Base-by-base conservation (phyloP, 441 rosid genomes). In the Theobroma grandiflorum region DNA sequence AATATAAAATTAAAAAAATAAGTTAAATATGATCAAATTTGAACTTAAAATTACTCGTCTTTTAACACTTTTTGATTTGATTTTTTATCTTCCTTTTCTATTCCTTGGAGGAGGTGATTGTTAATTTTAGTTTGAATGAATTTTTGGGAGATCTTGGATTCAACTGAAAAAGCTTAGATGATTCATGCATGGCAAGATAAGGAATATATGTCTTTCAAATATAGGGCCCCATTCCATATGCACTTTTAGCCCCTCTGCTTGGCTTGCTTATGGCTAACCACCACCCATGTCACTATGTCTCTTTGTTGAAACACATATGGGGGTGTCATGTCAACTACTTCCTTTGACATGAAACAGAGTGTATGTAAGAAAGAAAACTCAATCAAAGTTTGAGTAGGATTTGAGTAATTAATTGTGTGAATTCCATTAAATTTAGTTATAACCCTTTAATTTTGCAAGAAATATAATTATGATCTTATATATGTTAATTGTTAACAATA, bases 261-360 rank as follows among this genome's bases (percentile, higher is more conserved):
- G 42, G 64, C 33, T 20, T 38, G 20, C 22, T 68, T 50, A 35
- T 72, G 79, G 61, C 72, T 31, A 50, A 42, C 66, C 66, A 73
- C 72, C 40, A 6, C 58, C 37, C 45, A 5, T 72, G 77, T 76
- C 33, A 47, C 8, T 12, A n/a, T 52, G 62, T 75, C 65, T 74
- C 69, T 78, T 38, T 67, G 66, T 79, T 64, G 5, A 20, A 22
- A 61, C 10, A 63, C 85, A 83, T 58, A 82, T 77, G 78, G 82
- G 74, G 79, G 69, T 64, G 47, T 22, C 72, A 50, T 53, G 26
- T 68, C 7, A 69, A 20, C 43, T 22, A n/a, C 33, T 33, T 67
- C 16, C 7, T 55, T 12, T 26, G 20, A 35, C 40, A 22, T 37
- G 52, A 69, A 33, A 50, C 18, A n/a, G 4, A 70, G 16, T 7